phyloP scores from a whole-genome alignment of 2,329 filamentous ascomycete species.

The Escovopsis sp. region DNA sequence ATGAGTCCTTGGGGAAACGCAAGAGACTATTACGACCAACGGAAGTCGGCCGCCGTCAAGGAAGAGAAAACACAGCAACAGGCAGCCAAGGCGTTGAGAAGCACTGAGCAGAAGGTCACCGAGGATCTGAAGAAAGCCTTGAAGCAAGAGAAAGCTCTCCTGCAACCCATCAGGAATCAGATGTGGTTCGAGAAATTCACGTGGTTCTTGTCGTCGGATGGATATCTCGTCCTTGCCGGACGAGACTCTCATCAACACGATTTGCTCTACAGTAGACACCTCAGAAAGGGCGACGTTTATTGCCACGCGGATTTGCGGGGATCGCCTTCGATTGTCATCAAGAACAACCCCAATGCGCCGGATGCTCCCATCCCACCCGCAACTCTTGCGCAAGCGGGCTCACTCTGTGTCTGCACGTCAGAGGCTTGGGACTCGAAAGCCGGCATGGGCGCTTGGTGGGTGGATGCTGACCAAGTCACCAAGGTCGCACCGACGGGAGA shows the following conservation, averaged over 20 bases:
- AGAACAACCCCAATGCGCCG: constrained; percentile 64
- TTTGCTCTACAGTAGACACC: constrained; percentile 71
- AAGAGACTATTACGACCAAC: constrained; percentile 81
- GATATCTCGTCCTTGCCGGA: constrained; percentile 80
- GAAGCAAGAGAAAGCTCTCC: constrained; percentile 79
- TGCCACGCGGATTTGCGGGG: constrained; percentile 81
- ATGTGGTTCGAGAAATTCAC: constrained; percentile 97
- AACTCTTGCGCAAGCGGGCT: constrained; percentile 81
- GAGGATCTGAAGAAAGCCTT: constrained; percentile 75
- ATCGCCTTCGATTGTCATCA: constrained; percentile 74
- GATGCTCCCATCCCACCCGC: constrained; percentile 84
- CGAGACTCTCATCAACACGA: constrained; percentile 85
- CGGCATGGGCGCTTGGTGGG: constrained; percentile 94
- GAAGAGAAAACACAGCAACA: constrained; percentile 75
- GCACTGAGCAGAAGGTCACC: constrained; percentile 74
- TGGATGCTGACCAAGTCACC: constrained; percentile 74
- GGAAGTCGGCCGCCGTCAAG: constrained; percentile 69
- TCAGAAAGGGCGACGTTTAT: constrained; percentile 82
- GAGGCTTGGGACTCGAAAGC: constrained; percentile 94
- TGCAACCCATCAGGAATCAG: constrained; percentile 68
- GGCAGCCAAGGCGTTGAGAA: constrained; percentile 71
- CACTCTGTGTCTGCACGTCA: constrained; percentile 70
- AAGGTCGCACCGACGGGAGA: constrained; percentile 72
- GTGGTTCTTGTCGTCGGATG: constrained; percentile 92
- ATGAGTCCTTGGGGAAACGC: constrained; percentile 82